Evolutionary conservation across 148 eudicot species (phyloP).

Genomic region (Camellia lanceoleosa): DNA sequence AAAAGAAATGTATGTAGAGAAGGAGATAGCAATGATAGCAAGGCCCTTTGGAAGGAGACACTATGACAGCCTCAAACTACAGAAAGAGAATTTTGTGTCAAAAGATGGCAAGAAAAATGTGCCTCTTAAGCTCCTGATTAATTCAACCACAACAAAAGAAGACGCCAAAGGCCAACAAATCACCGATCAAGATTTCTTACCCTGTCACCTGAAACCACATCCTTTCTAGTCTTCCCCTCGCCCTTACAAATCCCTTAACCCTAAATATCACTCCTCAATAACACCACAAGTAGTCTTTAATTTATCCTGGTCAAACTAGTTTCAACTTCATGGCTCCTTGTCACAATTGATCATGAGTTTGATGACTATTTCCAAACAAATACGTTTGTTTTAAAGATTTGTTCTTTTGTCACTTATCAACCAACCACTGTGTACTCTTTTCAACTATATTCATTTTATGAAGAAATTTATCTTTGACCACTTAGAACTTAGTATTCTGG

Average conservation of each 20-base stretch:
- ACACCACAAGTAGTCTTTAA: too few relatives aligned
- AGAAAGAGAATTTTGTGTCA: background rate
- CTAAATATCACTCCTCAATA: too few relatives aligned
- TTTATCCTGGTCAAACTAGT: too few relatives aligned
- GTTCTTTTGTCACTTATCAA: too few relatives aligned
- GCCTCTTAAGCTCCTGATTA: background rate
- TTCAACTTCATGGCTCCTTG: too few relatives aligned
- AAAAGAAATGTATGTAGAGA: background rate
- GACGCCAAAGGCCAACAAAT: background rate
- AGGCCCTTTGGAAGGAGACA: background rate
- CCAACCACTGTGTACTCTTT: too few relatives aligned
- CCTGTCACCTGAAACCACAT: background rate
- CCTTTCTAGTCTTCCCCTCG: background rate
- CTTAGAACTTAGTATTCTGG: too few relatives aligned
- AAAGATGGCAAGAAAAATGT: background rate
- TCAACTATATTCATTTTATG: too few relatives aligned
- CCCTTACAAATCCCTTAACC: background rate
- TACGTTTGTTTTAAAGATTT: too few relatives aligned
- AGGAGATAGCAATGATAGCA: background rate
- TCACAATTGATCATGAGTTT: too few relatives aligned
- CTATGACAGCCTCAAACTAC: constrained; percentile 3
- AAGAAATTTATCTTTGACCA: too few relatives aligned
- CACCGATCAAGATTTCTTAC: background rate
- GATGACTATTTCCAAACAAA: too few relatives aligned
- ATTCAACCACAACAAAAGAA: background rate